phyloP scores from a whole-genome alignment of 768 basidiomycete species.

The Jaapia argillacea region DNA sequence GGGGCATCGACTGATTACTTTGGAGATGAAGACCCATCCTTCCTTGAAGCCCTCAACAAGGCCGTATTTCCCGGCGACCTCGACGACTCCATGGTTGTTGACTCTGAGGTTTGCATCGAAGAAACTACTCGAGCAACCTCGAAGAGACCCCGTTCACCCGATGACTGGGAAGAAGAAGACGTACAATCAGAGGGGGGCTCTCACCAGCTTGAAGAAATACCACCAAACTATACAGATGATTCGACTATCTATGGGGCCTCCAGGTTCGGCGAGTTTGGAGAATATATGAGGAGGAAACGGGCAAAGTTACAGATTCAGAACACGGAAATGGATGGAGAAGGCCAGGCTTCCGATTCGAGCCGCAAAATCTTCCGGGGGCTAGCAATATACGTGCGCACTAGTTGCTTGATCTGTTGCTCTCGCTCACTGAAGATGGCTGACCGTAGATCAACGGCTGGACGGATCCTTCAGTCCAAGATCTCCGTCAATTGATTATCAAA shows the following conservation, averaged over 20 bases:
- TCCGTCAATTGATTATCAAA: constrained; percentile 68
- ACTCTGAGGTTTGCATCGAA: constrained; percentile 18
- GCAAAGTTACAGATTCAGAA: constrained; percentile 87
- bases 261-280: constrained; percentile 73
- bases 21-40: constrained; percentile 42
- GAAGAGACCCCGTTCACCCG: constrained; percentile 27
- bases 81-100: constrained; percentile 4
- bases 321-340: constrained; percentile 21
- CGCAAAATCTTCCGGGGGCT: constrained; percentile 58
- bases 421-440: background rate
- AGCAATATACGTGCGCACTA: constrained; percentile 64
- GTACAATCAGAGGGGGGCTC: background rate
- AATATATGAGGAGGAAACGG: constrained; percentile 88
- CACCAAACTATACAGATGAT: constrained; percentile 3
- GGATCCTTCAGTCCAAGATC: constrained; percentile 74
- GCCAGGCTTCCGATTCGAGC: constrained; percentile 19
- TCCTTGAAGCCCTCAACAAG: constrained; percentile 36
- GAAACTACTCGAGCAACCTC: constrained; percentile 31
- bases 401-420: background rate
- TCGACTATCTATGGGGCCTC: constrained; percentile 59
- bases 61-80: constrained; percentile 39
- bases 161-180: constrained; percentile 24
- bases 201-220: constrained; percentile 5
- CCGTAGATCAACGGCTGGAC: constrained; percentile 85
- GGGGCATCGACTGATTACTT: constrained; percentile 43